phyloP scores from a whole-genome alignment of 495 filamentous ascomycete genomes.

The Hypoxylon lenormandii region DNA sequence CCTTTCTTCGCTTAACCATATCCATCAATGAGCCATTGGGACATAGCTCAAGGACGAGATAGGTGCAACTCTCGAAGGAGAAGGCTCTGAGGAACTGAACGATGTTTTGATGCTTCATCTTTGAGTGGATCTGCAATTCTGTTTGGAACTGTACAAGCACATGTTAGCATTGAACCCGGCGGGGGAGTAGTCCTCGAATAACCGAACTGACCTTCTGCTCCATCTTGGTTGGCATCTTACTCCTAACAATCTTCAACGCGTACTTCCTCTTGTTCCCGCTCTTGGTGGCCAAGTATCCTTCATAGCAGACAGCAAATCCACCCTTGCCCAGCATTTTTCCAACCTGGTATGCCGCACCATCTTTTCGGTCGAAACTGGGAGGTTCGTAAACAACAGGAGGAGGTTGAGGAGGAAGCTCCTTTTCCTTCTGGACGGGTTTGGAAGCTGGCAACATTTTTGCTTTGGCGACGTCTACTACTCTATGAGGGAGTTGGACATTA shows the following conservation, averaged over 20 bases:
- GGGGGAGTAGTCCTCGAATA: neutral
- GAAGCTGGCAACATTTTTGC: slow-evolving; percentile 66
- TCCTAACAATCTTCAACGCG: slow-evolving; percentile 90
- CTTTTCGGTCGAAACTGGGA: slow-evolving; percentile 66
- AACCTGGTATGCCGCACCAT: slow-evolving; percentile 81
- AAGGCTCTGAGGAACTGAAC: slow-evolving; percentile 96
- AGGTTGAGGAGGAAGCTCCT: slow-evolving; percentile 80
- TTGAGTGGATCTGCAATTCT: slow-evolving; percentile 96
- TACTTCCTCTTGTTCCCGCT: slow-evolving; percentile 71
- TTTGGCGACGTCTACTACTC: slow-evolving; percentile 63
- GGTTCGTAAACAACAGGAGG: slow-evolving; percentile 83
- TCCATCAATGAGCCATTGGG: slow-evolving; percentile 98
- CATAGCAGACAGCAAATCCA: slow-evolving; percentile 92
- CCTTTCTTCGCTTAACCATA: slow-evolving; percentile 90
- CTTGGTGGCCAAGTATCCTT: slow-evolving; percentile 69
- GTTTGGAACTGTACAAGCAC: slow-evolving; percentile 80
- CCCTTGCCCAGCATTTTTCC: slow-evolving; percentile 90
- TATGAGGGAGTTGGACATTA: slow-evolving; percentile 66
- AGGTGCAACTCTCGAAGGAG: slow-evolving; percentile 86
- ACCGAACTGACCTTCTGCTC: slow-evolving; percentile 79
- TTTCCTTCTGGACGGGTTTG: slow-evolving; percentile 66
- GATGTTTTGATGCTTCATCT: slow-evolving; percentile 93
- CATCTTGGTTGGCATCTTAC: slow-evolving; percentile 83
- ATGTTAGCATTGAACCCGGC: slow-evolving; percentile 51
- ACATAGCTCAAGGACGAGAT: slow-evolving; percentile 93